A percentile compares a stretch with the other conserved stretches of the same genome.
Conservation (phyloP, 2,329 filamentous ascomycete genomes). For the Trichoderma brevicompactum region DNA sequence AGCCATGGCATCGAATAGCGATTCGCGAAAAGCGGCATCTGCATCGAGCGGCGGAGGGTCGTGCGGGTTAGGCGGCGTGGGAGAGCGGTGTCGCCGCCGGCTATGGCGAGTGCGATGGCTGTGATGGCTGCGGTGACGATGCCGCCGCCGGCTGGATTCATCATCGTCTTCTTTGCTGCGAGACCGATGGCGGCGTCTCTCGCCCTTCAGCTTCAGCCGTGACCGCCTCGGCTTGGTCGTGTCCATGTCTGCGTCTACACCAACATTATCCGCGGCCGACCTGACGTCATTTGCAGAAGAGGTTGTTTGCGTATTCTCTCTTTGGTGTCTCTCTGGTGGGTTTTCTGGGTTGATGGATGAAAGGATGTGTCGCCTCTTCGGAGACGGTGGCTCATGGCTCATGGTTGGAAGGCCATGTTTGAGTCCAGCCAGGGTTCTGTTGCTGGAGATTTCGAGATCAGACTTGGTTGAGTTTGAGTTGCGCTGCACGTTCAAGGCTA, state of each 20-base stretch:
- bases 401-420: slow-evolving; percentile 39
- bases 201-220: slow-evolving; percentile 43
- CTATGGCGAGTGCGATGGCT: slow-evolving; percentile 41
- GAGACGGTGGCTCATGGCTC: slow-evolving; percentile 42
- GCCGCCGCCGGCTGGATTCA: slow-evolving; percentile 30
- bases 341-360: slow-evolving; percentile 52
- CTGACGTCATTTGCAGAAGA: slow-evolving; percentile 5
- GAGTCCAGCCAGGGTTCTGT: neutral
- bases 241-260: slow-evolving; percentile 32
- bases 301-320: neutral
- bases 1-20: slow-evolving; percentile 93
- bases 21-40: slow-evolving; percentile 83
- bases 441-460: neutral
- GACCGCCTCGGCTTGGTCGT: slow-evolving; percentile 39
- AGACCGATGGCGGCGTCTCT: slow-evolving; percentile 37
- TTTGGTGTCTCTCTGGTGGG: slow-evolving; percentile 7
- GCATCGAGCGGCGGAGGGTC: slow-evolving; percentile 60
- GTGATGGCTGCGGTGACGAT: slow-evolving; percentile 37
- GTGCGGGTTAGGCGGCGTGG: slow-evolving; percentile 53
- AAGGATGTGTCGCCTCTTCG: slow-evolving; percentile 53
- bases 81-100: slow-evolving; percentile 47
- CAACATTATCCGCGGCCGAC: neutral
- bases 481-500: neutral
- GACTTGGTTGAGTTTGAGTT: neutral
- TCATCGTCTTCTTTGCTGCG: slow-evolving; percentile 35